Evolutionary conservation across 768 basidiomycete genomes (phyloP), one percentile per base, ranked within the genome.

Genomic region (Auricularia auricula-judae): DNA sequence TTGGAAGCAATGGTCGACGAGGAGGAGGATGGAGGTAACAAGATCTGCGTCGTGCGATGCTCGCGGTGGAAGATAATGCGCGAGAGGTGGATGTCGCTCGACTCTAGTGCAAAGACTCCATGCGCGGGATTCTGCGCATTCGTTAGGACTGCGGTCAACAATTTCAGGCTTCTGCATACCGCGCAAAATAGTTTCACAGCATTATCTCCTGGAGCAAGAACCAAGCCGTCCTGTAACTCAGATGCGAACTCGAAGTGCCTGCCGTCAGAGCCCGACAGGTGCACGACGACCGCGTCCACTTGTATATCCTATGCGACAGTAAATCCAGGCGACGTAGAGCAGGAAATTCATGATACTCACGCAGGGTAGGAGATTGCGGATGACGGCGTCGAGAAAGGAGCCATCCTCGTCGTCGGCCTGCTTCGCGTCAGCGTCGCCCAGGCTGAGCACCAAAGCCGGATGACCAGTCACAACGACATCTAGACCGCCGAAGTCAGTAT

Each of bases 291-390:
- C 71, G 84, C 81, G 66, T 90, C 86, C 18, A 85, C 76, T 0
- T 81, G 74, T 21, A 97, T 65, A 5, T 76, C 73, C 91, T 95
- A 34, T 64, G 36, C 53, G 21, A 29, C 51, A 63, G 56, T 34
- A 10, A 58, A 63, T 36, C 62, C 59, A 63, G 53, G 53, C 29
- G 42, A 51, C 42, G 44, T 29, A 42, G 42, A 44, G 35, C 21
- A n/a, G 53, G 33, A 42, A 29, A 60, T 35, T 63, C 10, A 29
- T 29, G 29, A 29, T 29, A 76, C 88, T 73, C 72, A 95, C 94
- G 68, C 91, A 90, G 36, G 91, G 87, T 29, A 96, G 72, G 44
- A 75, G 74, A 70, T 93, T 98, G 36, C 74, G 76, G 35, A 95
- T 74, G 1, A 77, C 76, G 18, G 88, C 80, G 63, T 82, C 76